Evolutionary conservation across 176 grass and related monocot genomes (phyloP), one percentile per base, ranked within the genome.

Genomic region (Guadua angustifolia): DNA sequence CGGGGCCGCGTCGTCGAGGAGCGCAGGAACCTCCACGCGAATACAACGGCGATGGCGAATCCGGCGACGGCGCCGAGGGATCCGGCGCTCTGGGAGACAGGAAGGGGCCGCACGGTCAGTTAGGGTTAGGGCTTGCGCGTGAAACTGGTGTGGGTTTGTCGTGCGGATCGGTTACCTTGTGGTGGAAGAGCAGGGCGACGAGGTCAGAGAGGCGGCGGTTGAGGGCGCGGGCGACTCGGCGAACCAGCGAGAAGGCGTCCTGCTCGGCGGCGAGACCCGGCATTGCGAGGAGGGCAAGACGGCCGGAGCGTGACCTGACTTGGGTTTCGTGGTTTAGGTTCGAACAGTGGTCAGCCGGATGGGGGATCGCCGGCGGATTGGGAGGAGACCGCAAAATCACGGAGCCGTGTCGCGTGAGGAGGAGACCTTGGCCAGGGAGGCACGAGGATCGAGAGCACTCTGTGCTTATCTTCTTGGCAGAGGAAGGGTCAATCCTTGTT

Each of bases 11-110:
- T 63, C 9, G 84, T 82, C 19, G 80, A 72, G 8, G 89, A 79
- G 57, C 87, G 88, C 82, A 95, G 46, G 75, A 99, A 86, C 83
- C 81, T 99, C 96, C 96, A 99, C 14, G 90, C 91, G 81, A 99
- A 99, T 5, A 95, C 89, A 22, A 95, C 83, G 3, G 96, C 96
- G 88, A 99, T 94, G 52, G 96, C 96, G 74, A 99, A 99, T 11
- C 96, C 96, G 16, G 96, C 96, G 59, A 94, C 91, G 24, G 96
- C 93, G 55, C 91, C 91, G 39, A 99, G 76, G 19, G 96, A 95
- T 1, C 93, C 89, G 12, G 81, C 93, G 42, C 78, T 88, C 96
- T 99, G 82, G 13, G 0, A 42, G 63, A 11, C 16, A 18, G 55
- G 53, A 72, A 35, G 55, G 14, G 15, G 15, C n/a, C 61, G 25